These are phyloP conservation scores for Lipomyces chichibuensis DNA, from an alignment of 805 yeast genomes.

Conservation along the genomic window DNA sequence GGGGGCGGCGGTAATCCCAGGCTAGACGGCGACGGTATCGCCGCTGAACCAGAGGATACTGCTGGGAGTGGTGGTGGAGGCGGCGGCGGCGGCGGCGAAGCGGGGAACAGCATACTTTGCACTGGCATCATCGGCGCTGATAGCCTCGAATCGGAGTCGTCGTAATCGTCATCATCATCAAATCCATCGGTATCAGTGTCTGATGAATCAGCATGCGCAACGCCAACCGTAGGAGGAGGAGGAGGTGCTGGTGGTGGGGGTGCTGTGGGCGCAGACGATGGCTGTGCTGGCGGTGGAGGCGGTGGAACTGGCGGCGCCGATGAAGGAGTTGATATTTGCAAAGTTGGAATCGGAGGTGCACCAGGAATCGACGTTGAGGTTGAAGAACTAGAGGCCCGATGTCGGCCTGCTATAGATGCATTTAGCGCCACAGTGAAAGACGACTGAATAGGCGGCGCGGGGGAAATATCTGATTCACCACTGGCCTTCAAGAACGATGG, in stretches of 20 bases:
- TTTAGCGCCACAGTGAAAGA: background rate
- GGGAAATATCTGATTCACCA: background rate
- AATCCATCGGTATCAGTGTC: background rate
- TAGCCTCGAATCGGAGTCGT: slow-evolving; percentile 40
- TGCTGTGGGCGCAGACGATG: slow-evolving; percentile 39
- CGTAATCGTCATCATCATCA: slow-evolving; percentile 1
- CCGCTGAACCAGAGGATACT: slow-evolving; percentile 1
- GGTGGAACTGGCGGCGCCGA: slow-evolving; percentile 37
- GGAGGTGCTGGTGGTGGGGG: slow-evolving; percentile 45
- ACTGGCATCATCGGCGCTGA: slow-evolving; percentile 42
- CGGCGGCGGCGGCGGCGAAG: slow-evolving; percentile 35
- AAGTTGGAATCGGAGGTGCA: background rate
- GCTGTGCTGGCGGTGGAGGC: slow-evolving; percentile 44
- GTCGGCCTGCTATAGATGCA: slow-evolving; percentile 1
- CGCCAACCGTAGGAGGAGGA: slow-evolving; percentile 28
- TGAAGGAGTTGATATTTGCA: slow-evolving; percentile 31
- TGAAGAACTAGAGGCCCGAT: slow-evolving; percentile 23
- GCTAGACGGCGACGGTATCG: background rate
- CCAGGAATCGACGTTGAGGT: slow-evolving; percentile 15
- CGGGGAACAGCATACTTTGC: slow-evolving; percentile 17
- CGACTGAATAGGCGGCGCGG: slow-evolving; percentile 6
- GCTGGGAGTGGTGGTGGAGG: slow-evolving; percentile 44
- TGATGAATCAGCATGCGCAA: slow-evolving; percentile 16
- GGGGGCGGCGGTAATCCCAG: slow-evolving; percentile 16
- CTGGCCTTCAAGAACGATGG: slow-evolving; percentile 16